Base-by-base conservation (phyloP, 441 rosid species). In the Pelargonium cotyledonis region DNA sequence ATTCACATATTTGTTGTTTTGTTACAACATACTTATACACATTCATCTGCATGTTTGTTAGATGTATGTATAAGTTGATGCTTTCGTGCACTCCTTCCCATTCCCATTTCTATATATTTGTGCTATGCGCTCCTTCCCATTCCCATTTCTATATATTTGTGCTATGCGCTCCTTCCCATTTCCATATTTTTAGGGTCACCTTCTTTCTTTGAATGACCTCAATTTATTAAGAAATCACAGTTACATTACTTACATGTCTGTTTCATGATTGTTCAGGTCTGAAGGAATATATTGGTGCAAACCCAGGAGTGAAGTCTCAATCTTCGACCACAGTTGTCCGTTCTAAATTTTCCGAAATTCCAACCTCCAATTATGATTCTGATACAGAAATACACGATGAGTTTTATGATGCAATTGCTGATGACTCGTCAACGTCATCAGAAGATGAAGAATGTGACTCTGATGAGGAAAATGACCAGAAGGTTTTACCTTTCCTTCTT, bases 211-310 rank as follows among this genome's bases (percentile, higher is more conserved):
- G 55, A 11, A 49, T 15, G 16, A 49, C 55, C 55, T 4, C 14
- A 49, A 49, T 15, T 49, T 49, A 14, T 49, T 11, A 49, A 49
- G 55, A 11, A 11, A 5, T 49, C 5, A 49, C n/a, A 49, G 55
- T 49, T 14, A 11, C 55, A 49, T 38, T 38, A 38, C 41, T 81
- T 38, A 55, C 19, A 43, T 66, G 64, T 63, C 35, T 73, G 70
- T 65, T 77, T 74, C 63, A 67, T 73, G 60, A 18, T 72, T 77
- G 49, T 70, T 75, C 85, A 92, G 99, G 97, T 79, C 81, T 95
- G 75, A 92, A 92, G 79, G 98, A 95, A 80, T 95, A 87, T 76
- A 80, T 95, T 60, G 93, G 88, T 78, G 99, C 99, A 74, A 95
- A 89, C 78, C 99, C 97, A 68, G 86, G 83, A 31, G 80, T 90